Percentiles rank a stretch among this genome's conserved stretches.
Conservation (phyloP, 2,329 filamentous ascomycete genomes). For the Plenodomus tracheiphilus region DNA sequence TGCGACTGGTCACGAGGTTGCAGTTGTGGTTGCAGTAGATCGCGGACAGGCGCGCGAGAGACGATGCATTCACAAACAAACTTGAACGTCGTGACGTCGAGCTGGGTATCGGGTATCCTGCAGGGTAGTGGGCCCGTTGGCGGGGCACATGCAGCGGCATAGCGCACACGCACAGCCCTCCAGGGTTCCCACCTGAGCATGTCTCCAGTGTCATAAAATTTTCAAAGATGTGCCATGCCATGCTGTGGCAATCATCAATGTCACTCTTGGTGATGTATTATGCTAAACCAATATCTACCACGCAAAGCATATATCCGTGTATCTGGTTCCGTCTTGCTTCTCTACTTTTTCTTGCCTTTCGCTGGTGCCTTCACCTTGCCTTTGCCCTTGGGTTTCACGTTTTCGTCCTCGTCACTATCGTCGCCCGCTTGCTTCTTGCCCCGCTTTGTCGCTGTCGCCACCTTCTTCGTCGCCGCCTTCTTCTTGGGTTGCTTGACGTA, state of each 20-base stretch:
- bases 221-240: too few relatives aligned
- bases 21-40: background rate
- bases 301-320: background rate
- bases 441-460: constrained; percentile 51
- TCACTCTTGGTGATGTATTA: too few relatives aligned
- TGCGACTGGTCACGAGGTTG: background rate
- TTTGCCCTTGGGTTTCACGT: constrained; percentile 55
- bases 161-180: too few relatives aligned
- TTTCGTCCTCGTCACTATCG: constrained; percentile 40
- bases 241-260: too few relatives aligned
- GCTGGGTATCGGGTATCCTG: too few relatives aligned
- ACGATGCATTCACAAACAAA: background rate
- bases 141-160: background rate
- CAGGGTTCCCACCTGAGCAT: too few relatives aligned
- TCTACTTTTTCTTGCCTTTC: constrained; percentile 10
- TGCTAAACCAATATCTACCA: too few relatives aligned
- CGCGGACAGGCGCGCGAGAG: background rate
- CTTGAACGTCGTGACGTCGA: background rate
- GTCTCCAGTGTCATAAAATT: background rate
- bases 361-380: constrained; percentile 51
- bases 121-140: background rate
- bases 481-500: constrained; percentile 92
- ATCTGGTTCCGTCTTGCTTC: background rate
- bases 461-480: constrained; percentile 57
- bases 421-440: constrained; percentile 45